phyloP scores from a whole-genome alignment of 192 early-diverging fungal species.

The Entophlyctis luteolus region DNA sequence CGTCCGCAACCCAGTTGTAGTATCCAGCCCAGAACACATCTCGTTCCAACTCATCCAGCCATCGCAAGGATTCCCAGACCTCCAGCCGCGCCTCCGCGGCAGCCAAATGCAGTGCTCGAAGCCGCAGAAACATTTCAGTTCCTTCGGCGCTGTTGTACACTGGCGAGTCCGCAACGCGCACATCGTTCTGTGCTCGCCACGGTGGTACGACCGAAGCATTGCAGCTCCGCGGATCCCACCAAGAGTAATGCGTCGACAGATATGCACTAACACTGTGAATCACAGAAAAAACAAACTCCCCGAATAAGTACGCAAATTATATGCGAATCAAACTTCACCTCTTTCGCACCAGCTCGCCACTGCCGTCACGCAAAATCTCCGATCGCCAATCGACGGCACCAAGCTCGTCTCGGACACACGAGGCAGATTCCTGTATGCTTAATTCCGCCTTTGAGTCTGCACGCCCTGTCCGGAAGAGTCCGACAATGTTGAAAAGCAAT shows the following conservation, averaged over 20 bases:
- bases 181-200: too few species aligned
- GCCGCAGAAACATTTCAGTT: neutral
- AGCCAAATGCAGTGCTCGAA: constrained; percentile 17
- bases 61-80: constrained; percentile 1
- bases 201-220: neutral
- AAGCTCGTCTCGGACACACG: neutral
- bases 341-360: too few species aligned
- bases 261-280: constrained; percentile 15
- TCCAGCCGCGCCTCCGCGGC: constrained; percentile 15
- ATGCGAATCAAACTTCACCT: too few species aligned
- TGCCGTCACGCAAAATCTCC: constrained; percentile 12
- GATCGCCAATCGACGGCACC: constrained; percentile 11
- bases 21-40: constrained; percentile 39
- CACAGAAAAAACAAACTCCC: neutral
- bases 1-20: constrained; percentile 45
- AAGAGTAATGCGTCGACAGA: neutral
- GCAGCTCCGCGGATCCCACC: neutral
- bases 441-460: too few species aligned
- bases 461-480: neutral
- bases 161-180: too few species aligned
- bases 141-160: neutral
- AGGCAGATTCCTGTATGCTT: too few species aligned
- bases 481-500: constrained; percentile 3
- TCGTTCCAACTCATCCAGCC: constrained; percentile 27
- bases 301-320: neutral